Percentiles rank a stretch among this genome's conserved stretches.
Conservation (phyloP, 1,284 basidiomycete genomes). For the Agroathelia rolfsii region DNA sequence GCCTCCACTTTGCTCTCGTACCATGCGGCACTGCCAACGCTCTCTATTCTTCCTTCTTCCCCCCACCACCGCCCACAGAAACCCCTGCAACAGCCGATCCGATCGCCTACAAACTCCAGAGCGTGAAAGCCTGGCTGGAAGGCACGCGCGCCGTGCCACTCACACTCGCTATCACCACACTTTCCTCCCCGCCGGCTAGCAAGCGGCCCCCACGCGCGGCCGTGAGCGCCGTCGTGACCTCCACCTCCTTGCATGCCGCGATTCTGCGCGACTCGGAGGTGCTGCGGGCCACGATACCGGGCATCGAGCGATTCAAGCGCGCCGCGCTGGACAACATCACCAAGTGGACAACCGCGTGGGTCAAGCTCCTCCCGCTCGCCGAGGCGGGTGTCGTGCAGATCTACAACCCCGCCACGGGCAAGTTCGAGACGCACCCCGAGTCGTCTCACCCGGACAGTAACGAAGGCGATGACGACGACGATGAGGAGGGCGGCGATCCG, state of each 20-base stretch:
- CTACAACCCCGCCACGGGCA: constrained; percentile 44
- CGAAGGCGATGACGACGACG: too few species aligned
- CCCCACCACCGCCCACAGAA: constrained; percentile 20
- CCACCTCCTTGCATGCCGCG: constrained; percentile 81
- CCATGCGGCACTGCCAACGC: constrained; percentile 95
- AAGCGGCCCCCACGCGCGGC: constrained; percentile 16
- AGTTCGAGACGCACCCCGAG: constrained; percentile 40
- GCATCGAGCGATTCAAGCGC: constrained; percentile 78
- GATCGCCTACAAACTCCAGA: constrained; percentile 38
- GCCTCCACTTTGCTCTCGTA: constrained; percentile 41
- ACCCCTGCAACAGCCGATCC: constrained; percentile 19
- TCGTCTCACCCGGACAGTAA: too few species aligned
- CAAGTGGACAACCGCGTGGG: constrained; percentile 61
- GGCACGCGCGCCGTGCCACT: constrained; percentile 33
- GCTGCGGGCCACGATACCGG: constrained; percentile 60
- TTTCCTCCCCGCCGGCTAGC: constrained; percentile 26
- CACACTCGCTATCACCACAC: constrained; percentile 46
- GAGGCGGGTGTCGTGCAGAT: constrained; percentile 35
- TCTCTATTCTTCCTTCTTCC: constrained; percentile 63
- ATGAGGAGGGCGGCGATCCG: too few species aligned
- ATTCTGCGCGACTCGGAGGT: constrained; percentile 77
- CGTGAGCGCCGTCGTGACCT: constrained; percentile 55
- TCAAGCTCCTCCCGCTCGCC: constrained; percentile 41
- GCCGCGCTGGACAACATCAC: constrained; percentile 72
- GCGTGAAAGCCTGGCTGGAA: constrained; percentile 38